These are phyloP conservation scores for Ligustrum vulgare DNA, from an alignment of 257 asterid genomes.

Conservation along the genomic window DNA sequence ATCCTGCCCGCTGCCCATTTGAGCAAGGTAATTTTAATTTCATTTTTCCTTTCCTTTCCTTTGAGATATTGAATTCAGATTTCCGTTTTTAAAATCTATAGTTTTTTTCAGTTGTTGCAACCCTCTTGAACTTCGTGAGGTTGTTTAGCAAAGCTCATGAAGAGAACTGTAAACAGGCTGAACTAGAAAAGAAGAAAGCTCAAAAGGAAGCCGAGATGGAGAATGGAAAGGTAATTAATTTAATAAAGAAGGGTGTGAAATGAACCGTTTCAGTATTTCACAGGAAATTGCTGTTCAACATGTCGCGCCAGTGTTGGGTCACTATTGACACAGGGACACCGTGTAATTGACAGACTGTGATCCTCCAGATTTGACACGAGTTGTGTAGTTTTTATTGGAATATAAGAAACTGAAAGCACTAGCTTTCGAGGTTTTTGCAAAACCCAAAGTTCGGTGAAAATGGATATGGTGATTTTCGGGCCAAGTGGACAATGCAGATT, in stretches of 20 bases:
- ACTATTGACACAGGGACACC: conserved; percentile 13
- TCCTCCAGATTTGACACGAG: not conserved
- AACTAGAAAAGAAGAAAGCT: conserved; percentile 94
- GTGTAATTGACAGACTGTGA: conserved; percentile 27
- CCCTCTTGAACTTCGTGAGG: conserved; percentile 89
- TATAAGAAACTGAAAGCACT: conserved; percentile 24
- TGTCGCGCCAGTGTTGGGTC: conserved; percentile 17
- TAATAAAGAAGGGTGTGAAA: conserved; percentile 53
- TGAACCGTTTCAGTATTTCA: conserved; percentile 26
- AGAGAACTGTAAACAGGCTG: conserved; percentile 91
- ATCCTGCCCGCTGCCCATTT: conserved; percentile 91
- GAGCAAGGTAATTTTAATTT: conserved; percentile 78
- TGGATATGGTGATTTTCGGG: conserved; percentile 22
- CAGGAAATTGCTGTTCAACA: conserved; percentile 14
- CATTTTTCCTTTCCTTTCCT: not conserved
- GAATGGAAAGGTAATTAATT: conserved; percentile 55
- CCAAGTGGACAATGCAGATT: conserved; percentile 36
- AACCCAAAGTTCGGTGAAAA: conserved; percentile 31
- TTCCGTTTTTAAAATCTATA: conserved; percentile 24
- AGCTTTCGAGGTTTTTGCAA: conserved; percentile 36
- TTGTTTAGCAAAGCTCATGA: conserved; percentile 91
- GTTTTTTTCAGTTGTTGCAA: conserved; percentile 71
- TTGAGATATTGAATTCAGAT: conserved; percentile 5
- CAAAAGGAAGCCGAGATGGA: conserved; percentile 86
- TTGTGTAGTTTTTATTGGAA: conserved; percentile 21